A percentile compares a stretch with the other conserved stretches of the same genome.
These are phyloP conservation scores for Claviceps spartinae DNA, from an alignment of 2,329 filamentous ascomycete species.

Conservation along the genomic window DNA sequence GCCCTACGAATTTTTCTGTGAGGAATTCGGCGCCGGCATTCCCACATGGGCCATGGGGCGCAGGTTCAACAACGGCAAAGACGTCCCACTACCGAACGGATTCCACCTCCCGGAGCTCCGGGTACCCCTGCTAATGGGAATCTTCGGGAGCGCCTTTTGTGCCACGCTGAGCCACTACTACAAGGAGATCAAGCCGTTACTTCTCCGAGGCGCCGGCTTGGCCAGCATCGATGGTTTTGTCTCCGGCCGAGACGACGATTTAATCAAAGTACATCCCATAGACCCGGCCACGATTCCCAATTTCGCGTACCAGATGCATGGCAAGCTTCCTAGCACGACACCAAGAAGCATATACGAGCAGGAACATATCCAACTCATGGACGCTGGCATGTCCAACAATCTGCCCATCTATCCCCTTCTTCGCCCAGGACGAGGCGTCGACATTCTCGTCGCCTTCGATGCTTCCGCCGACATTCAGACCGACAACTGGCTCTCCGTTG, in stretches of 20 bases:
- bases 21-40: conserved; percentile 82
- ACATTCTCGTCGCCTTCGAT: conserved; percentile 86
- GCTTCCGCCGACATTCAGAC: conserved; percentile 85
- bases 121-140: conserved; percentile 72
- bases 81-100: conserved; percentile 42
- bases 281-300: conserved; percentile 87
- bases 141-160: conserved; percentile 96
- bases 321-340: conserved; percentile 59
- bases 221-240: conserved; percentile 69
- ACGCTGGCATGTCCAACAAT: conserved; percentile 98
- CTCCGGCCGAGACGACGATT: conserved; percentile 65
- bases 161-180: conserved; percentile 95
- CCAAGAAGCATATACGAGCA: conserved; percentile 61
- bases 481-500: conserved; percentile 92
- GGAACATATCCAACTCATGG: conserved; percentile 74
- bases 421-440: conserved; percentile 74
- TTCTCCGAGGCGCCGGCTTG: conserved; percentile 64
- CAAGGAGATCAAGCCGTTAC: conserved; percentile 73
- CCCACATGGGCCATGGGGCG: conserved; percentile 89
- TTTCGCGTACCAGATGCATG: conserved; percentile 70
- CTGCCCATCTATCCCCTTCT: conserved; percentile 90
- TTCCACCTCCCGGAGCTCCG: conserved; percentile 70
- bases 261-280: conserved; percentile 88
- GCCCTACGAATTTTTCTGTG: conserved; percentile 89
- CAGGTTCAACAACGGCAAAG: conserved; percentile 56